phyloP scores from a whole-genome alignment of 1,139 yeast species.

The Debaryomyces sp. region DNA sequence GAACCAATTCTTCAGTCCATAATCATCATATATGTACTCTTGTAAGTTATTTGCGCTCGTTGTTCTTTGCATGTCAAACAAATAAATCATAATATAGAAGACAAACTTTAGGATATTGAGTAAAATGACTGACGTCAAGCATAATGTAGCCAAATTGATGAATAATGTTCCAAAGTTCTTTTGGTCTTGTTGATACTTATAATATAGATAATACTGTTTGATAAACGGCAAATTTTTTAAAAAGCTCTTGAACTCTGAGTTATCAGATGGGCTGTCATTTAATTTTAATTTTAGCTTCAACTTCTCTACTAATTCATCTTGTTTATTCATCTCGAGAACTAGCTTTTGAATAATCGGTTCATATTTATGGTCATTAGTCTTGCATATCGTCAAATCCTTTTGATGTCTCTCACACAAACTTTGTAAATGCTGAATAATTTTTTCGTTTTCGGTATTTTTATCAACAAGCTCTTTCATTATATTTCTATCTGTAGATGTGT shows the following conservation, averaged over 20 bases:
- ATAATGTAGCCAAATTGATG: constrained; percentile 25
- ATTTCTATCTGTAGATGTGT: constrained; percentile 6
- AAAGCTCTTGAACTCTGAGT: constrained; percentile 17
- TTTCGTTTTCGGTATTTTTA: constrained; percentile 24
- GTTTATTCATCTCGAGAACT: constrained; percentile 21
- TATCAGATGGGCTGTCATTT: constrained; percentile 7
- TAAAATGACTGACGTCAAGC: constrained; percentile 25
- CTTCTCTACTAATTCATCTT: constrained; percentile 24
- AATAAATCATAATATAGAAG: constrained; percentile 17
- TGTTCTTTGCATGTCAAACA: constrained; percentile 1
- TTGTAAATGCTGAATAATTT: constrained; percentile 23
- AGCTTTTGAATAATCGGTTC: constrained; percentile 20
- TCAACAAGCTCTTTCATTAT: constrained; percentile 10
- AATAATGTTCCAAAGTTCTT: constrained; percentile 23
- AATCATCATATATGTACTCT: constrained; percentile 27
- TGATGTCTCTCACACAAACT: constrained; percentile 27
- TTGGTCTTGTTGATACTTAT: constrained; percentile 29
- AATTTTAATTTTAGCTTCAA: constrained; percentile 24
- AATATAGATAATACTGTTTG: constrained; percentile 33
- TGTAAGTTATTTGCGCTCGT: background rate
- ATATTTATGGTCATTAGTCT: constrained; percentile 17
- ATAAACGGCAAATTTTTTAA: constrained; percentile 33
- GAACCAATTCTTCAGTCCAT: constrained; percentile 15
- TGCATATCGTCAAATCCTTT: constrained; percentile 19
- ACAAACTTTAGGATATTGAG: constrained; percentile 20